Conservation (phyloP, 495 filamentous ascomycete genomes). For the Aspergillus hancockii region DNA sequence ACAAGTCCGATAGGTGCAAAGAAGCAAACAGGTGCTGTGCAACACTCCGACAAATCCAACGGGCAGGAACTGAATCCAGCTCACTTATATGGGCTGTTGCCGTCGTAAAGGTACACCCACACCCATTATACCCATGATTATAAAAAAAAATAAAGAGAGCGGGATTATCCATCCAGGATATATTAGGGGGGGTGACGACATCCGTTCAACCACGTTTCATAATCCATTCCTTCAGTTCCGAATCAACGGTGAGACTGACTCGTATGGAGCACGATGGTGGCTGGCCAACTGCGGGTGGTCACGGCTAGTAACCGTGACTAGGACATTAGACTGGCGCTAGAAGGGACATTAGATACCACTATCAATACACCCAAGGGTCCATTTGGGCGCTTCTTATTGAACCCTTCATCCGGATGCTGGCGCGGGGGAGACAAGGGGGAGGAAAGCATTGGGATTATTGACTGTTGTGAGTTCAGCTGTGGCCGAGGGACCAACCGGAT, state of each 20-base stretch:
- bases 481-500: background rate
- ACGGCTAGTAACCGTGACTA: background rate
- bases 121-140: too few relatives aligned
- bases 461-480: background rate
- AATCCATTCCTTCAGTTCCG: background rate
- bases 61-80: background rate
- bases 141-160: too few relatives aligned
- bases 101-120: background rate
- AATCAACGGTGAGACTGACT: constrained; percentile 1
- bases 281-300: background rate
- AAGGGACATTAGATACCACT: background rate
- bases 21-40: background rate
- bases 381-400: background rate
- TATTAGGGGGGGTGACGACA: background rate
- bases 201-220: background rate
- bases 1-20: background rate
- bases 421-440: background rate
- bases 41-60: background rate
- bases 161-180: background rate
- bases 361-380: background rate
- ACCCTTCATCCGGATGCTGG: background rate
- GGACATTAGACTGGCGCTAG: background rate
- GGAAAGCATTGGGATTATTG: background rate
- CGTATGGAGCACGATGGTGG: background rate
- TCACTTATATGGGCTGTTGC: background rate